phyloP scores from a whole-genome alignment of 1,284 basidiomycete species.

The Rhodotorula sp. region DNA sequence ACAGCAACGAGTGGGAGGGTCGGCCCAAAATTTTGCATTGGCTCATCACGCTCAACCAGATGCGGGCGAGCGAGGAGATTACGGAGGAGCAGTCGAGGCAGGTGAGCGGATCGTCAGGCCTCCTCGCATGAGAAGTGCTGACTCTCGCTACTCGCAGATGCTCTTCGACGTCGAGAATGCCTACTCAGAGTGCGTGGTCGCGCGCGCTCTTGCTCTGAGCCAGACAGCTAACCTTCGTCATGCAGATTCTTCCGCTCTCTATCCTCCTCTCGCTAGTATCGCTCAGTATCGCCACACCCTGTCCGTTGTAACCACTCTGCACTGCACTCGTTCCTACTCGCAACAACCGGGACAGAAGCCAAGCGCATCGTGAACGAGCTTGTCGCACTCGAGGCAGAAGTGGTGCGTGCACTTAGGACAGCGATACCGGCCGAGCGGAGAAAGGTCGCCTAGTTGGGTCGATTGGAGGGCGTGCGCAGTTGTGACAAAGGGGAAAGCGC shows the following conservation, averaged over 20 bases:
- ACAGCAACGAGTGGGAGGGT: constrained; percentile 90
- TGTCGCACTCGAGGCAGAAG: constrained; percentile 72
- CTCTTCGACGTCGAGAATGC: constrained; percentile 96
- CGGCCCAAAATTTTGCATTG: constrained; percentile 89
- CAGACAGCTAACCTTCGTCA: too few species aligned
- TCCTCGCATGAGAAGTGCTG: background rate
- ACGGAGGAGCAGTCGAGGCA: constrained; percentile 93
- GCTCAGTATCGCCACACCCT: background rate
- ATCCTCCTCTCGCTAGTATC: constrained; percentile 18
- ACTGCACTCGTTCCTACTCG: background rate
- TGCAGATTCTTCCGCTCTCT: background rate
- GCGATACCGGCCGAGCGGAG: constrained; percentile 72
- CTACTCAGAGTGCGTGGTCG: constrained; percentile 83
- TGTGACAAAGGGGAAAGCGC: constrained; percentile 62
- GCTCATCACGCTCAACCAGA: constrained; percentile 92
- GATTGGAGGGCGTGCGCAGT: constrained; percentile 44
- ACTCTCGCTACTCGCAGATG: constrained; percentile 57
- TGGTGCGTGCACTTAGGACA: constrained; percentile 60
- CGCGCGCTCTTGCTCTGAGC: background rate
- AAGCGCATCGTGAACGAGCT: constrained; percentile 54
- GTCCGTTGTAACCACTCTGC: background rate
- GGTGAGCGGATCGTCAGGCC: constrained; percentile 52
- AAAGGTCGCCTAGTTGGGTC: constrained; percentile 59
- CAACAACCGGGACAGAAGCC: constrained; percentile 46
- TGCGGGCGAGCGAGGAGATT: constrained; percentile 96